Conservation (phyloP, 768 basidiomycete genomes). For the Pleurotus sapidus region DNA sequence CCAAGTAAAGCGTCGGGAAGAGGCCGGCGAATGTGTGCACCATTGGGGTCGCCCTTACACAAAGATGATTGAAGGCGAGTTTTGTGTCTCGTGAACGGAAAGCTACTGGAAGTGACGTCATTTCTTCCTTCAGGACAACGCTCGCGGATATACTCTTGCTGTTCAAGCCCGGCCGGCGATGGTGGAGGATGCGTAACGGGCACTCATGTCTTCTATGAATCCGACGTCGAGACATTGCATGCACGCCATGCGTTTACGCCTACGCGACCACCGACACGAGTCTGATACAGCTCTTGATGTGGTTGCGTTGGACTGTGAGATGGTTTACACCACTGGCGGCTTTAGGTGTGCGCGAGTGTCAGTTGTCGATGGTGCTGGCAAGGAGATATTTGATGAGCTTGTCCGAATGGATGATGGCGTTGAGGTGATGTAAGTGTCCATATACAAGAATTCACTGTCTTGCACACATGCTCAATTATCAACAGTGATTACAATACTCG, state of each 20-base stretch:
- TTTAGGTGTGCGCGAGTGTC: slow-evolving; percentile 90
- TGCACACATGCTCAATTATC: slow-evolving; percentile 3
- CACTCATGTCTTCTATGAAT: slow-evolving; percentile 90
- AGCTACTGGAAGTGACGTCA: neutral
- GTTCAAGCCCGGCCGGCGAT: slow-evolving; percentile 56
- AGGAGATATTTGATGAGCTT: slow-evolving; percentile 77
- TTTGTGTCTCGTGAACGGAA: neutral
- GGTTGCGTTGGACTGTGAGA: slow-evolving; percentile 93
- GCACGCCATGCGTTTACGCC: slow-evolving; percentile 70
- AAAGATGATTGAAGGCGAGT: slow-evolving; percentile 63
- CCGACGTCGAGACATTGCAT: slow-evolving; percentile 62
- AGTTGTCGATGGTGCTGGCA: slow-evolving; percentile 75
- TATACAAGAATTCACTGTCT: neutral
- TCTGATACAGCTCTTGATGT: slow-evolving; percentile 58
- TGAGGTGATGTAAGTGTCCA: slow-evolving; percentile 60
- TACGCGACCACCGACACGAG: slow-evolving; percentile 16
- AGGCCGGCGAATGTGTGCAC: slow-evolving; percentile 63
- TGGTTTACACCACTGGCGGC: slow-evolving; percentile 94
- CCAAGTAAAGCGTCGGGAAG: slow-evolving; percentile 56
- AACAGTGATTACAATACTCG: slow-evolving; percentile 88
- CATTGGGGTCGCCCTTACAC: slow-evolving; percentile 81
- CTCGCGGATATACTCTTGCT: slow-evolving; percentile 74
- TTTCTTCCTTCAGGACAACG: slow-evolving; percentile 52
- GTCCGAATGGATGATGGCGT: slow-evolving; percentile 81
- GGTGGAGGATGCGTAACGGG: slow-evolving; percentile 73